Evolutionary conservation across 129 eudicot species (phyloP), one percentile per base, ranked within the genome.

Genomic region (Arctium minus): DNA sequence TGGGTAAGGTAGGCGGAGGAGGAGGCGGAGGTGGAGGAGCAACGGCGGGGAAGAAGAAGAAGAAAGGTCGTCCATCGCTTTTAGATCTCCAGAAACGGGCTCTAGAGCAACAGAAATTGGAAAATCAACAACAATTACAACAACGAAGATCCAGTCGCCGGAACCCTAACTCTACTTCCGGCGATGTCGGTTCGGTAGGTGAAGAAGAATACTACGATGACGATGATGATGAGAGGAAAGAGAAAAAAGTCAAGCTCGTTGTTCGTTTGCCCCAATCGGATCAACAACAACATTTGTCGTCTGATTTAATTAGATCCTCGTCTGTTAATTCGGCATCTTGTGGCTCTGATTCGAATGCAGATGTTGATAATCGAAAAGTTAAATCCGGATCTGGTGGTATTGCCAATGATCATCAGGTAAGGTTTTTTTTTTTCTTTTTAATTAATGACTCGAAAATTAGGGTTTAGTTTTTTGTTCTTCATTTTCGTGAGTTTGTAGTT

Each of bases 1-100:
- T 92, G 97, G 94, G 92, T 81, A 90, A 90, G 87, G 88, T 70
- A 73, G 76, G 87, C 76, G 48, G 82, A 72, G 78, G 86, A 18
- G 74, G 88, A 38, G 79, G 83, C 22, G 83, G 82, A 48, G 31
- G 42, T 6, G 60, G 81, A 33, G 72, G 81, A 80, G 18, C 84
- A 11, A 44, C 82, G 70, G 75, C 80, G 82, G 88, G 76, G 82
- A 90, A 77, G 88, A 94, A 89, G 88, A 83, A 75, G 97, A 94
- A 92, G 92, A 92, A 88, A 84, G 98, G 98, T 62, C 94, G 97
- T 2, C 98, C 98, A 1, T 90, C 97, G 53, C 80, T 88, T 3
- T 27, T 86, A 78, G 97, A 92, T 92, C 92, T 88, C 77, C 88
- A 86, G 46, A 92, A 86, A 76, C 93, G 97, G 6, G 78, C 85